Percentiles rank a stretch among this genome's conserved stretches.
Evolutionary conservation across 2,329 filamentous ascomycete genomes (phyloP).

Genomic region (Paramyrothecium sp.): DNA sequence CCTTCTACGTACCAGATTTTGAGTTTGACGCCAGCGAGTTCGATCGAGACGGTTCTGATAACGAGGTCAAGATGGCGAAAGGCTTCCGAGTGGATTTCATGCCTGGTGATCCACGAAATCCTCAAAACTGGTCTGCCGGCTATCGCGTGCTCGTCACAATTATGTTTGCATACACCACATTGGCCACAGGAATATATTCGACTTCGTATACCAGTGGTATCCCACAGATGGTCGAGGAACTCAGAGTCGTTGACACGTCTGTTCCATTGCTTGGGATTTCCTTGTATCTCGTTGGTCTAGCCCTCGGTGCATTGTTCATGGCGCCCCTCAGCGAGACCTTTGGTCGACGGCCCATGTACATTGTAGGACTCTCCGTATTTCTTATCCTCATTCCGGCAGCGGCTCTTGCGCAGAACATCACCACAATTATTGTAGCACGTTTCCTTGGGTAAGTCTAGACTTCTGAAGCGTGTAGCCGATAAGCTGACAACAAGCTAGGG

Average conservation of each 20-base stretch:
- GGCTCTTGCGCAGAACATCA: background rate
- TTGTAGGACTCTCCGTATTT: background rate
- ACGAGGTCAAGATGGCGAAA: background rate
- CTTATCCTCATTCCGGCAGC: background rate
- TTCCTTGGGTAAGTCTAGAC: background rate
- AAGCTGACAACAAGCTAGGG: background rate
- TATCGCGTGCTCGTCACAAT: background rate
- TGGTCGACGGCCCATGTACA: background rate
- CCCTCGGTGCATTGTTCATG: background rate
- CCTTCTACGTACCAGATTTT: background rate
- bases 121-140: background rate
- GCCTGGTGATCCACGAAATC: background rate
- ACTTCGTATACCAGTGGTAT: background rate
- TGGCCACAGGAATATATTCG: background rate
- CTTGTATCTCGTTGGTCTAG: background rate
- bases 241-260: background rate
- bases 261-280: background rate
- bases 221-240: background rate
- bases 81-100: background rate
- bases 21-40: background rate
- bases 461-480: background rate
- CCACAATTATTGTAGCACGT: background rate
- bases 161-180: background rate
- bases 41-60: background rate
- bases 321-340: background rate